These are phyloP conservation scores for Ophiostoma angusticollis DNA, from an alignment of 2,329 filamentous ascomycete genomes.

Conservation along the genomic window DNA sequence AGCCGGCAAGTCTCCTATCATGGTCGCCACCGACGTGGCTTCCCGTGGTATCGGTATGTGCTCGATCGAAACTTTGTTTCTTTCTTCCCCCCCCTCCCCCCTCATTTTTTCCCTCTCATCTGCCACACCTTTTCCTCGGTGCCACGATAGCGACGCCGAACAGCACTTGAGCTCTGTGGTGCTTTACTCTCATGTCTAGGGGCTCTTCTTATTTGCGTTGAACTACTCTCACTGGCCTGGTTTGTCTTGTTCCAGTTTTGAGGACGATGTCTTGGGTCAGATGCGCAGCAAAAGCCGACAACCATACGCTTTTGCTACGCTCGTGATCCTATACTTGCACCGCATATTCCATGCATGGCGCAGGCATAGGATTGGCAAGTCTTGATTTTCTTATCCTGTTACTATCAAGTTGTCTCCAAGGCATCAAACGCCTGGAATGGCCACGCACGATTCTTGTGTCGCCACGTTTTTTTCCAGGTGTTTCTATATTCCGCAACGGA, in stretches of 20 bases:
- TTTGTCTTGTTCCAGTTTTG: constrained; percentile 69
- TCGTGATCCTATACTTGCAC: constrained; percentile 66
- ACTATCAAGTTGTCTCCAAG: constrained; percentile 55
- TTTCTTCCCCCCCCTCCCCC: constrained; percentile 27
- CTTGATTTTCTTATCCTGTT: constrained; percentile 41
- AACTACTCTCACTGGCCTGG: constrained; percentile 75
- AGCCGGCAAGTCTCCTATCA: constrained; percentile 97
- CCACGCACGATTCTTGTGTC: constrained; percentile 4
- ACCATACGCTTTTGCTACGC: constrained; percentile 55
- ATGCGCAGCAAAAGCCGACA: constrained; percentile 50
- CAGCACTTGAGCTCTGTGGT: constrained; percentile 48
- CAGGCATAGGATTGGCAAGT: constrained; percentile 67
- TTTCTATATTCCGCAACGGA: constrained; percentile 41
- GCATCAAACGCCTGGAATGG: constrained; percentile 24
- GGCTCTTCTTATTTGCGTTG: constrained; percentile 78
- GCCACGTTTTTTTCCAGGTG: constrained; percentile 34
- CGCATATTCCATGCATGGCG: constrained; percentile 47
- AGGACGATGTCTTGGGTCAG: constrained; percentile 80
- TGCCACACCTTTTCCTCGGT: constrained; percentile 15
- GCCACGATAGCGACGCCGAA: constrained; percentile 35
- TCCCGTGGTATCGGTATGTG: constrained; percentile 99
- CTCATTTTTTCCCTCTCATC: constrained; percentile 10
- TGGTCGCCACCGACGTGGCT: constrained; percentile 99
- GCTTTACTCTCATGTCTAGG: constrained; percentile 88
- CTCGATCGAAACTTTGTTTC: too few species aligned